Conservation (phyloP, 306 rosid species). For the Sophora flavescens region DNA sequence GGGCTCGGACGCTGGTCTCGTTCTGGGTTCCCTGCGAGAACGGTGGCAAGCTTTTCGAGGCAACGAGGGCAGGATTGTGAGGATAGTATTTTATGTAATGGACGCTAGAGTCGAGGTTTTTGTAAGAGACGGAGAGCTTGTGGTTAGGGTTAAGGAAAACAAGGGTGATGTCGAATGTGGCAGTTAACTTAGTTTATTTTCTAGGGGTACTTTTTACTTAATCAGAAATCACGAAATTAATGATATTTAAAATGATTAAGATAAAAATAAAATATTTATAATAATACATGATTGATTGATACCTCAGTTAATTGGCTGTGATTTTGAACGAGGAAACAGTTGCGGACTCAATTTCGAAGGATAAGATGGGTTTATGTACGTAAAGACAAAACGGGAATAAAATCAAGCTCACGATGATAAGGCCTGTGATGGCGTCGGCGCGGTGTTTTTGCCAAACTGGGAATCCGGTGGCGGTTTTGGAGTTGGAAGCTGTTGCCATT, state of each 20-base stretch:
- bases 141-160: constrained; percentile 37
- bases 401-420: neutral
- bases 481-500: neutral
- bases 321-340: constrained; percentile 19
- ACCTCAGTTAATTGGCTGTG: constrained; percentile 2
- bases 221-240: too few species aligned
- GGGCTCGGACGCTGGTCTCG: constrained; percentile 30
- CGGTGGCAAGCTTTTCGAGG: constrained; percentile 10
- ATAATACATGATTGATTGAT: too few species aligned
- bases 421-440: neutral
- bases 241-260: too few species aligned
- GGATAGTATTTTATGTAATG: neutral
- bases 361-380: constrained; percentile 6
- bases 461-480: constrained; percentile 45
- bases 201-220: too few species aligned
- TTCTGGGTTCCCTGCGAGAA: constrained; percentile 4
- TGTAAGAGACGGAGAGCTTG: constrained; percentile 26
- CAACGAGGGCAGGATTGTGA: neutral
- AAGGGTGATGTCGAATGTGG: constrained; percentile 45
- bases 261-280: too few species aligned
- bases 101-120: constrained; percentile 22
- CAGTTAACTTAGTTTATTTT: constrained; percentile 36
- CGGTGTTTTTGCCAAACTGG: constrained; percentile 27
- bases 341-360: constrained; percentile 43
- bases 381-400: constrained; percentile 21